phyloP scores from a whole-genome alignment of 305 asterid genomes.

The Petunia hybrid region DNA sequence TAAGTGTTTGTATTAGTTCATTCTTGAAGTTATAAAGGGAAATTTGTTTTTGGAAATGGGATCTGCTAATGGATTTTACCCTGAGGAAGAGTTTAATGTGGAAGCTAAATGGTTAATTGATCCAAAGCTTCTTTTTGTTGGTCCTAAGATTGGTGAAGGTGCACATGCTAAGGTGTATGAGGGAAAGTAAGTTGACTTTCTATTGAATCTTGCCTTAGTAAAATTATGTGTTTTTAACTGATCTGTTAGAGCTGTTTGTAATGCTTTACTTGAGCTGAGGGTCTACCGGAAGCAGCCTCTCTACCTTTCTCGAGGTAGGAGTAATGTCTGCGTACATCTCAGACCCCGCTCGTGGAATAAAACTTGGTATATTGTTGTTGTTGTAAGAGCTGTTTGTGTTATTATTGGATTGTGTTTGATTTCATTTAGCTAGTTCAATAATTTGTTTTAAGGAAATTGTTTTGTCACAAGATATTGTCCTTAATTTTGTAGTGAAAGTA shows the following conservation, averaged over 20 bases:
- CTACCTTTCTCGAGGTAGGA: too few species aligned
- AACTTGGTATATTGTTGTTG: too few species aligned
- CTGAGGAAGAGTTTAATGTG: conserved; percentile 70
- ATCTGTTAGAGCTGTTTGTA: conserved; percentile 5
- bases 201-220: not conserved
- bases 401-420: not conserved
- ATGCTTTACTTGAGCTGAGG: too few species aligned
- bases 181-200: conserved; percentile 86
- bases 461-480: not conserved
- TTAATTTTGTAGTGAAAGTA: not conserved
- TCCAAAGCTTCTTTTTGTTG: conserved; percentile 92
- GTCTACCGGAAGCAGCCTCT: too few species aligned
- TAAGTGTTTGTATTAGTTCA: conserved; percentile 35
- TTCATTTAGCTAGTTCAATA: not conserved
- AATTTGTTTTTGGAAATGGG: conserved; percentile 55
- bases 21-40: conserved; percentile 29
- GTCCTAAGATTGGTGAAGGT: conserved; percentile 98
- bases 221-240: conserved; percentile 1
- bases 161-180: conserved; percentile 98
- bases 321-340: too few species aligned
- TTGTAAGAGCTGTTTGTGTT: not conserved
- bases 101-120: conserved; percentile 88
- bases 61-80: conserved; percentile 71
- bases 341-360: too few species aligned
- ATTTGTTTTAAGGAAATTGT: not conserved